Conservation (phyloP, 106 monocot species). For the Chionographis japonica region DNA sequence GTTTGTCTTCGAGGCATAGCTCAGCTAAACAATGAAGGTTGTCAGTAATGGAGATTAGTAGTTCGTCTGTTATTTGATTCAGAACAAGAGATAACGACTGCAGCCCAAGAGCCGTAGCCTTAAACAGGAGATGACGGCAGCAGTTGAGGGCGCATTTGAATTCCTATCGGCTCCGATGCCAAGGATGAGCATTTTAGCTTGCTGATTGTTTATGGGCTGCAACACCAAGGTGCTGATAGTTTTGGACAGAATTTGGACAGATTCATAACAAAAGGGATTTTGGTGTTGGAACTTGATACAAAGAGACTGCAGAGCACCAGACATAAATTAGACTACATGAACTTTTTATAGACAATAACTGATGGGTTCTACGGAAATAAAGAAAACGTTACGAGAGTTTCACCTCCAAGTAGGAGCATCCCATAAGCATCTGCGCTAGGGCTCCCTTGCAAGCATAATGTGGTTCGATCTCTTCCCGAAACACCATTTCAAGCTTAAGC, state of each 20-base stretch:
- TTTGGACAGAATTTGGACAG: constrained; percentile 25
- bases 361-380: background rate
- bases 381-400: constrained; percentile 8
- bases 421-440: constrained; percentile 35
- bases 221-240: constrained; percentile 46
- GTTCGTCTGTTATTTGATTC: constrained; percentile 55
- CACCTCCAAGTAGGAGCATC: constrained; percentile 70
- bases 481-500: constrained; percentile 44
- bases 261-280: constrained; percentile 1
- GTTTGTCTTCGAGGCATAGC: constrained; percentile 74
- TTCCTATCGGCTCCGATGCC: background rate
- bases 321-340: constrained; percentile 6
- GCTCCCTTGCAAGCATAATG: constrained; percentile 15
- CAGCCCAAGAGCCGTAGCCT: constrained; percentile 9
- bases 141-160: background rate
- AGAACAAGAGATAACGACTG: constrained; percentile 69
- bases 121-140: background rate
- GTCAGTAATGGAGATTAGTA: constrained; percentile 30
- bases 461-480: constrained; percentile 8
- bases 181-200: constrained; percentile 24
- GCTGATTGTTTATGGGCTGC: constrained; percentile 35
- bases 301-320: constrained; percentile 46
- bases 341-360: background rate
- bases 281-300: constrained; percentile 44
- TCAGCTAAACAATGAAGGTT: constrained; percentile 47